A percentile compares a stretch with the other conserved stretches of the same genome.
Conservation (phyloP, 1,139 yeast genomes). For the Torulaspora globosa region DNA sequence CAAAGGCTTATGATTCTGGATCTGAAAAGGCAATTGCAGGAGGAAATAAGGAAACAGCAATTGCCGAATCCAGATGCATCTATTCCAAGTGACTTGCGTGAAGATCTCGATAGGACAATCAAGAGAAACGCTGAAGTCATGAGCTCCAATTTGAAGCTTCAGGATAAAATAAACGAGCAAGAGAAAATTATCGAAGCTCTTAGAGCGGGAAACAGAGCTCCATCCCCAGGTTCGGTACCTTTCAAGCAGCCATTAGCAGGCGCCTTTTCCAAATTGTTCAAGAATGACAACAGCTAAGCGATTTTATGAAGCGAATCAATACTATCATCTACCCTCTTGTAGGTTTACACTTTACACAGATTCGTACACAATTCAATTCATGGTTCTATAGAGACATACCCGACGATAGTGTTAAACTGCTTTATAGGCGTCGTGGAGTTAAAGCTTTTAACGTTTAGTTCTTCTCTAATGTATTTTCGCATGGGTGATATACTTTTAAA, state of each 20-base stretch:
- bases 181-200: constrained; percentile 32
- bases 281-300: constrained; percentile 23
- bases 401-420: not conserved
- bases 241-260: constrained; percentile 15
- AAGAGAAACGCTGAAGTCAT: constrained; percentile 55
- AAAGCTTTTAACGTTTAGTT: too few relatives aligned
- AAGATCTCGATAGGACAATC: constrained; percentile 51
- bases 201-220: constrained; percentile 14
- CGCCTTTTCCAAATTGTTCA: constrained; percentile 26
- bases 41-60: constrained; percentile 33
- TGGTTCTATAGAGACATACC: not conserved
- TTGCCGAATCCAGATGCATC: constrained; percentile 33
- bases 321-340: too few relatives aligned
- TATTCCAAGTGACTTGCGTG: constrained; percentile 41
- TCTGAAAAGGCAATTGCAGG: constrained; percentile 39
- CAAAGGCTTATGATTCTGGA: constrained; percentile 52
- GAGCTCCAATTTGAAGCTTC: constrained; percentile 49
- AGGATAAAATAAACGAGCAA: constrained; percentile 43
- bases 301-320: not conserved
- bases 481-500: too few relatives aligned
- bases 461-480: too few relatives aligned
- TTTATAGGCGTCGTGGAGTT: too few relatives aligned
- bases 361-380: not conserved
- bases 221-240: constrained; percentile 4
- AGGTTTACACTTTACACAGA: not conserved